Evolutionary conservation across 352 stramenopile species (phyloP), one percentile per base, ranked within the genome.

Genomic region (Saprolegnia parasitica): DNA sequence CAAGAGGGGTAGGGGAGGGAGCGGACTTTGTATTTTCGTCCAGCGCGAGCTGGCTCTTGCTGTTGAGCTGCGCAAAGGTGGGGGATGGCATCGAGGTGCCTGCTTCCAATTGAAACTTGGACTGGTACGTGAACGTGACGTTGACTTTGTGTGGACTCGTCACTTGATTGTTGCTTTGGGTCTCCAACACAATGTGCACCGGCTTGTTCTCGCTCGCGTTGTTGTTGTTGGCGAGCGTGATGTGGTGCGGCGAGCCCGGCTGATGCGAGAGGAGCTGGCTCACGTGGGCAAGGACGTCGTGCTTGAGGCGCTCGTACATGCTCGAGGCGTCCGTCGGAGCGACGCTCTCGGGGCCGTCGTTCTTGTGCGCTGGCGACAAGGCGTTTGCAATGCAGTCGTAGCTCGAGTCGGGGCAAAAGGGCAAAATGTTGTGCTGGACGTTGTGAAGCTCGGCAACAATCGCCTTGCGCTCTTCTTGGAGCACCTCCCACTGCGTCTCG

Each of bases 21-120:
- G 58, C 61, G 42, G 89, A 93, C 18, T 74, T 75, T 0, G 75
- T 65, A 49, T 74, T 60, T 24, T 24, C 68, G 54, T 83, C 70
- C 24, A 88, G 70, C 4, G 75, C 75, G 11, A 77, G 21, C 47
- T 42, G 45, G 18, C 50, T 70, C 13, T 15, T 16, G 15, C 50
- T 21, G 35, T 52, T 70, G 26, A 70, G 47, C 35, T 61, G 32
- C 21, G 63, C 47, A 61, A 52, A 90, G 82, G 21, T 87, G 76
- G 16, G 83, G 73, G 40, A 89, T 77, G 13, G 81, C 60, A 54
- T 80, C 74, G 57, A 10, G 64, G 72, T 0, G 0, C 57, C 46
- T 0, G 62, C 57, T 0, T 71, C 46, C 6, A 61, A 42, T 23
- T 73, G 45, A 13, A 71, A 46, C 55, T 73, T 56, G 42, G 71